Evolutionary conservation across 202 grass and related monocot genomes (phyloP), one percentile per base, ranked within the genome.

Genomic region (Hordeum pubiflorum): DNA sequence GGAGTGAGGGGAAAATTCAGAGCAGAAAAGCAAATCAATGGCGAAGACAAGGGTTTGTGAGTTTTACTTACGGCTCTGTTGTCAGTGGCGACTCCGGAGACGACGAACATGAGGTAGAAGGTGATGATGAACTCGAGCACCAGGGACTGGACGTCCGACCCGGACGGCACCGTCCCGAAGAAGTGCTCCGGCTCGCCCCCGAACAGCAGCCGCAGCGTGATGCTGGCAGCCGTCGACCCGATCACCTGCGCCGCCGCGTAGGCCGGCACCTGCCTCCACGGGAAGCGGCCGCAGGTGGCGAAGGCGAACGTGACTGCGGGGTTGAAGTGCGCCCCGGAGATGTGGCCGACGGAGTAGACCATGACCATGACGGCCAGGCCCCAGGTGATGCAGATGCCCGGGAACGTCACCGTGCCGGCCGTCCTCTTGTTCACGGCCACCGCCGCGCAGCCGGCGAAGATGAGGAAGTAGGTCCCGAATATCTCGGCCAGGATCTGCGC

Each of bases 281-380:
- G 83, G 83, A 91, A 93, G 0, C 79, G 80, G 21, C 83, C 81
- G 83, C 86, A 91, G 43, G 86, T 84, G 67, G 88, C 65, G 80
- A 91, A 91, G 37, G 91, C 86, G 9, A 91, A 0, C 36, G 79
- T 84, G 72, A 93, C 91, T 29, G 91, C 91, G 2, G 91, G 91
- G 82, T 93, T 93, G 8, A 93, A 75, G 76, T 93, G 91, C 15
- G 86, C 91, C 21, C 91, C 91, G 76, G 91, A 93, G 62, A 93
- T 88, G 86, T 91, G 91, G 27, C 88, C 91, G 2, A 91, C 82
- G 5, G 83, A 86, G 86, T 93, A 93, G 0, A 91, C 68, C 91
- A 90, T 89, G 18, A 91, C 89, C 91, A 86, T 91, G 0, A 94
- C 91, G 32, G 86, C 56, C 0, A 94, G 81, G 3, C 91, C 91